Evolutionary conservation across 371 early-diverging fungal genomes (phyloP).

Genomic region (Syncephalastrum sp.): DNA sequence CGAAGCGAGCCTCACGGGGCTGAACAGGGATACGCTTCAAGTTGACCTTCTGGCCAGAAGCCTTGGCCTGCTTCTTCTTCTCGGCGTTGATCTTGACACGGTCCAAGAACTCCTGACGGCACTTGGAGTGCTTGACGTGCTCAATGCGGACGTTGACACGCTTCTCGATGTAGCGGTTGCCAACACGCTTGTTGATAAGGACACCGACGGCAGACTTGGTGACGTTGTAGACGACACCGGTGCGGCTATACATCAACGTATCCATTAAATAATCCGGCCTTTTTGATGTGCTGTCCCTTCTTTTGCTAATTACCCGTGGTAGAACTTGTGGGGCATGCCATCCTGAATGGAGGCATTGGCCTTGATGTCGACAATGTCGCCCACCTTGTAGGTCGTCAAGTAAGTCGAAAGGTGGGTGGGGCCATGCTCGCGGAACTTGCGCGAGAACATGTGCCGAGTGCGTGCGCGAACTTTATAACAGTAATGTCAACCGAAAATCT

Average conservation of each 20-base stretch:
- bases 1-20: conserved; percentile 90
- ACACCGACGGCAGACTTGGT: conserved; percentile 98
- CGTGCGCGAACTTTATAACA: conserved; percentile 81
- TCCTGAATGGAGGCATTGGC: conserved; percentile 92
- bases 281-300: background rate
- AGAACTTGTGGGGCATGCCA: conserved; percentile 99
- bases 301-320: conserved; percentile 85
- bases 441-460: conserved; percentile 98
- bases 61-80: conserved; percentile 81
- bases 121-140: conserved; percentile 99
- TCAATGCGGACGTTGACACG: conserved; percentile 97
- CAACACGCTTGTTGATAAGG: conserved; percentile 97
- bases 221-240: conserved; percentile 98
- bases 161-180: conserved; percentile 98
- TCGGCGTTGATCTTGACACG: conserved; percentile 95
- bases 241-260: conserved; percentile 63
- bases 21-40: conserved; percentile 94
- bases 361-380: conserved; percentile 34
- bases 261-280: background rate
- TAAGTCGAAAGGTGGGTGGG: conserved; percentile 94
- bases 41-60: conserved; percentile 62
- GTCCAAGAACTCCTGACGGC: conserved; percentile 97
- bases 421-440: conserved; percentile 96
- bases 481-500: background rate
- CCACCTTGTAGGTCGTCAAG: conserved; percentile 95